These are phyloP conservation scores for Nephelium lappaceum DNA, from an alignment of 345 rosid genomes.

Conservation along the genomic window DNA sequence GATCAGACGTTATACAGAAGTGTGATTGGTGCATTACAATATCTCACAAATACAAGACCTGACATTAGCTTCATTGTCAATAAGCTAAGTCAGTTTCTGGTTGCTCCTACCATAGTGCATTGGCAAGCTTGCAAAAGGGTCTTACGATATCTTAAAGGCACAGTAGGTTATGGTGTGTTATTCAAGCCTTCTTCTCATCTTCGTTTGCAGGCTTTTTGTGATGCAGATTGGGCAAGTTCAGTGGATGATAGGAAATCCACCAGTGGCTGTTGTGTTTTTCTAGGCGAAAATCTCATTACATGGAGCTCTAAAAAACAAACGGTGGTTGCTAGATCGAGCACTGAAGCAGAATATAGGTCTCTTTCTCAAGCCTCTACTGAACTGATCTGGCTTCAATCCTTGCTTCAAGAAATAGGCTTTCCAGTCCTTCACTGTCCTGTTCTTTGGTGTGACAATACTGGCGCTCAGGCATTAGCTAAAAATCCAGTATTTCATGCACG, in stretches of 20 bases:
- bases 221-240: not conserved
- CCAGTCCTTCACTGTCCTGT: not conserved
- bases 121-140: not conserved
- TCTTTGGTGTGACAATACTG: not conserved
- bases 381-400: not conserved
- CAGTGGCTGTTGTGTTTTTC: not conserved
- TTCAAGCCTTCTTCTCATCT: not conserved
- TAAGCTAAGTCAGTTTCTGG: not conserved
- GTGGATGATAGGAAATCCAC: not conserved
- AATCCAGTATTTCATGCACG: no score
- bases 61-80: not conserved
- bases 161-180: not conserved
- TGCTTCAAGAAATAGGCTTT: no score
- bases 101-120: not conserved
- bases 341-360: not conserved
- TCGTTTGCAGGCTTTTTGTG: not conserved
- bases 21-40: not conserved
- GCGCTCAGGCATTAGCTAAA: not conserved
- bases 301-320: not conserved
- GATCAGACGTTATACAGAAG: no score
- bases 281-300: not conserved
- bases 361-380: not conserved
- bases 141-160: no score
- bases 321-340: not conserved
- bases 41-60: not conserved